phyloP scores from a whole-genome alignment of 306 rosid genomes.

The Boehmeria nivea region DNA sequence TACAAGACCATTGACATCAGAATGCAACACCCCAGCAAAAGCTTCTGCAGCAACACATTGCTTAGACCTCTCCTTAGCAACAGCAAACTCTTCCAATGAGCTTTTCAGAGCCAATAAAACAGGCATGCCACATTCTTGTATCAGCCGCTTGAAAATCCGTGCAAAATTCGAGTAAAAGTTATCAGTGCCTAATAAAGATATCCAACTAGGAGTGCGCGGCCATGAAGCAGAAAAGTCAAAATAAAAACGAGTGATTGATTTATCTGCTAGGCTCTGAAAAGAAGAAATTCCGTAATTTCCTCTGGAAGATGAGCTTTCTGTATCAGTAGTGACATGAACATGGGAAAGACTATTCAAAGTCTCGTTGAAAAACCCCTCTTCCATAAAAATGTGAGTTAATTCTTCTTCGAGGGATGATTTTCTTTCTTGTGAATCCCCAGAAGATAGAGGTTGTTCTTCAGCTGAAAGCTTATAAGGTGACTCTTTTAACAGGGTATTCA shows the following conservation, averaged over 20 bases:
- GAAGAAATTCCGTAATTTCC: slow-evolving; percentile 75
- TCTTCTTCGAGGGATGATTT: slow-evolving; percentile 86
- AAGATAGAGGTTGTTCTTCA: slow-evolving; percentile 34
- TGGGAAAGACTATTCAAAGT: slow-evolving; percentile 91
- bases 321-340: slow-evolving; percentile 79
- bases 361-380: slow-evolving; percentile 88
- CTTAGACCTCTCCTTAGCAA: slow-evolving; percentile 95
- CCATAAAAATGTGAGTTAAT: slow-evolving; percentile 79
- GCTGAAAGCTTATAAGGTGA: slow-evolving; percentile 81
- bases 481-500: slow-evolving; percentile 85
- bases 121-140: slow-evolving; percentile 95
- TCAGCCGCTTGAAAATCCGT: slow-evolving; percentile 83
- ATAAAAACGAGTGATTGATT: slow-evolving; percentile 87
- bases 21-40: slow-evolving; percentile 87
- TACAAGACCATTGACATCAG: slow-evolving; percentile 76
- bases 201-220: slow-evolving; percentile 99
- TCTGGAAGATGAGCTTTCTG: slow-evolving; percentile 65
- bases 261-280: slow-evolving; percentile 95
- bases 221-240: slow-evolving; percentile 95
- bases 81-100: slow-evolving; percentile 71
- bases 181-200: slow-evolving; percentile 73
- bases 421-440: slow-evolving; percentile 42
- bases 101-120: slow-evolving; percentile 63
- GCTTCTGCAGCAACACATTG: slow-evolving; percentile 99
- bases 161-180: slow-evolving; percentile 89